Evolutionary conservation across 1,284 basidiomycete species (phyloP).

Genomic region (Moesziomyces globuligerus): DNA sequence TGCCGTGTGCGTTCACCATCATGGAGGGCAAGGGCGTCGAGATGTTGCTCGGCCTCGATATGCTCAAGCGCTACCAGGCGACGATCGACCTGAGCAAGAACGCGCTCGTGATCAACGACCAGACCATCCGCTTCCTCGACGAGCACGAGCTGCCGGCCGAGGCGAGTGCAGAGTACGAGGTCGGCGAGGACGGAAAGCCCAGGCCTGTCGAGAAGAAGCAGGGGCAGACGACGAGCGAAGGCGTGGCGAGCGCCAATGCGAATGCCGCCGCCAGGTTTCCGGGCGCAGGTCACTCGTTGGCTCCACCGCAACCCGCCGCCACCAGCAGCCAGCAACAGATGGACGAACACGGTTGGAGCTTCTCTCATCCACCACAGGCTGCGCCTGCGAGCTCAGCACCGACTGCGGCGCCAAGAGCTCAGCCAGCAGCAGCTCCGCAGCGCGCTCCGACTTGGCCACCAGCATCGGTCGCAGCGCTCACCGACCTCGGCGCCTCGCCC

Average conservation of each 20-base stretch:
- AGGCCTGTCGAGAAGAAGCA: constrained; percentile 4
- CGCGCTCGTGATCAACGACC: constrained; percentile 85
- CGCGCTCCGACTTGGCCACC: constrained; percentile 58
- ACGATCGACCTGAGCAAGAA: constrained; percentile 90
- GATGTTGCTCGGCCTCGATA: constrained; percentile 93
- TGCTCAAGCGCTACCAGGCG: constrained; percentile 97
- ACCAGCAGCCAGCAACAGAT: constrained; percentile 55
- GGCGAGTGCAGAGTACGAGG: constrained; percentile 54
- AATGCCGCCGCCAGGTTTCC: constrained; percentile 71
- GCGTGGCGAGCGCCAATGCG: constrained; percentile 40
- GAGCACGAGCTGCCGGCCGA: constrained; percentile 88
- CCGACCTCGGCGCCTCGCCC: constrained; percentile 75
- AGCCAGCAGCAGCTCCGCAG: constrained; percentile 3
- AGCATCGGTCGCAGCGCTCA: constrained; percentile 69
- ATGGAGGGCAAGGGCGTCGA: constrained; percentile 94
- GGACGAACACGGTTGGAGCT: constrained; percentile 51
- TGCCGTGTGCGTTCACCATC: constrained; percentile 93
- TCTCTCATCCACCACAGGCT: constrained; percentile 22
- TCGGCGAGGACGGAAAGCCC: constrained; percentile 57
- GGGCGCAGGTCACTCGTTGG: constrained; percentile 72
- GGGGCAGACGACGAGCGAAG: constrained; percentile 4
- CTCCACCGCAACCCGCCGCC: neutral
- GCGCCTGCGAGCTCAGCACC: neutral
- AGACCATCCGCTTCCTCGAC: constrained; percentile 85
- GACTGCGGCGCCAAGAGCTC: constrained; percentile 31